Conservation (phyloP, 345 rosid genomes). For the Salix purpurea region DNA sequence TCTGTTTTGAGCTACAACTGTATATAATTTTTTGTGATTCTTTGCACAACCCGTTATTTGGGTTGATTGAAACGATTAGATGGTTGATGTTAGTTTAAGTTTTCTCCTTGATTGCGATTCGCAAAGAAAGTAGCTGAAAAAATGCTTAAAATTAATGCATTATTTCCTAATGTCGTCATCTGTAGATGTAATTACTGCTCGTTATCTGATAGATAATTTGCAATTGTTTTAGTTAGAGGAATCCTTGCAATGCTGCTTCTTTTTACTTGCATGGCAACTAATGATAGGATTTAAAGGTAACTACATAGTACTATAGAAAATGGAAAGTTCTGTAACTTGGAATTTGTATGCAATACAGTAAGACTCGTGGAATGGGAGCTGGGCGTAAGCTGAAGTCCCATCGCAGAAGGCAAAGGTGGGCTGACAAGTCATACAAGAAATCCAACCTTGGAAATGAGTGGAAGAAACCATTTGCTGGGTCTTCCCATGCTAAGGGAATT, state of each 20-base stretch:
- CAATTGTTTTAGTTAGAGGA: neutral
- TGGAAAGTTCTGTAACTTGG: neutral
- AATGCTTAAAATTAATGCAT: neutral
- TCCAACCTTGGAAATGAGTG: slow-evolving; percentile 83
- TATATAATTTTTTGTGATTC: neutral
- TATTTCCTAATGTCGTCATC: neutral
- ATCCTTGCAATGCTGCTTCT: neutral
- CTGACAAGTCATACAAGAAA: slow-evolving; percentile 84
- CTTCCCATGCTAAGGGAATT: slow-evolving; percentile 68
- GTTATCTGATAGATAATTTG: neutral
- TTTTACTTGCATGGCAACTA: neutral
- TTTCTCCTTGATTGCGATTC: neutral
- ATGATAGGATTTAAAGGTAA: neutral
- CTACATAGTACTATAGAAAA: neutral
- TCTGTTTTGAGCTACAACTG: neutral
- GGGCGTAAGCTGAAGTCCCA: slow-evolving; percentile 76
- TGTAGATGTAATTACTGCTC: neutral
- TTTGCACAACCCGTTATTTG: neutral
- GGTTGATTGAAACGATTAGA: neutral
- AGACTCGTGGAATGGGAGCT: slow-evolving; percentile 75
- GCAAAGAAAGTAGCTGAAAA: neutral
- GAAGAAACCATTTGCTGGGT: slow-evolving; percentile 80
- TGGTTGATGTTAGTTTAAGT: neutral
- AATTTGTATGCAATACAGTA: slow-evolving; percentile 27
- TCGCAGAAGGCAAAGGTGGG: slow-evolving; percentile 86